A percentile compares a stretch with the other conserved stretches of the same genome.
These are phyloP conservation scores for Glarea lozoyensis DNA, from an alignment of 495 filamentous ascomycete species.

Conservation along the genomic window DNA sequence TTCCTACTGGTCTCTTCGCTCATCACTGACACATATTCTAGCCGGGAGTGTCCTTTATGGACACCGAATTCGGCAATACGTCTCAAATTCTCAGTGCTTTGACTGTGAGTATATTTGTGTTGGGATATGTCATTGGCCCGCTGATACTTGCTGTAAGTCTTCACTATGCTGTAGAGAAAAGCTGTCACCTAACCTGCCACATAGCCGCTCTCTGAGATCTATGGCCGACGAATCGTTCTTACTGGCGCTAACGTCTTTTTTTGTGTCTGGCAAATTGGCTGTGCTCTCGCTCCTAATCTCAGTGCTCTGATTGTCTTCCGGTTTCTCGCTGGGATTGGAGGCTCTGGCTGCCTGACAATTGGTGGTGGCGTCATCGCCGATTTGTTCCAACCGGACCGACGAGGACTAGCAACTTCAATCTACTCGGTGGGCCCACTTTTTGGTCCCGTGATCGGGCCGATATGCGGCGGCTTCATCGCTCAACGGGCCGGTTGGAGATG, in stretches of 20 bases:
- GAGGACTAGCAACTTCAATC: constrained; percentile 52
- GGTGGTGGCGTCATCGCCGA: constrained; percentile 53
- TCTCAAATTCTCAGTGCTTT: constrained; percentile 37
- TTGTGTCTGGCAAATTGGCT: constrained; percentile 60
- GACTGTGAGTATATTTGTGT: constrained; percentile 45
- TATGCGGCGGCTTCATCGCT: constrained; percentile 45
- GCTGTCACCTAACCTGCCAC: background rate
- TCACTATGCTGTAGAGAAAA: background rate
- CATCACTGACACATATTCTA: too few relatives aligned
- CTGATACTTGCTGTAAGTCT: constrained; percentile 44
- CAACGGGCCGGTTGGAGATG: constrained; percentile 49
- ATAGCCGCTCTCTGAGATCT: constrained; percentile 63
- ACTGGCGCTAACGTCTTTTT: constrained; percentile 58
- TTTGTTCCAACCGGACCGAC: constrained; percentile 41
- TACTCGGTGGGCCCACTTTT: constrained; percentile 39
- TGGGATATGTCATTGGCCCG: constrained; percentile 56
- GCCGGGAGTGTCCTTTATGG: constrained; percentile 45
- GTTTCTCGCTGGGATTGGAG: constrained; percentile 54
- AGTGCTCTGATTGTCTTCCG: constrained; percentile 52
- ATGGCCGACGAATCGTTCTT: constrained; percentile 56
- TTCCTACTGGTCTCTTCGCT: too few relatives aligned
- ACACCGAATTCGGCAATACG: constrained; percentile 39
- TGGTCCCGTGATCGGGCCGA: constrained; percentile 42
- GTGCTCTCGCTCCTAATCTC: constrained; percentile 55
- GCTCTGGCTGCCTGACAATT: constrained; percentile 43